These are phyloP conservation scores for Diaporthe velutina DNA, from an alignment of 2,329 filamentous ascomycete species.

Conservation along the genomic window DNA sequence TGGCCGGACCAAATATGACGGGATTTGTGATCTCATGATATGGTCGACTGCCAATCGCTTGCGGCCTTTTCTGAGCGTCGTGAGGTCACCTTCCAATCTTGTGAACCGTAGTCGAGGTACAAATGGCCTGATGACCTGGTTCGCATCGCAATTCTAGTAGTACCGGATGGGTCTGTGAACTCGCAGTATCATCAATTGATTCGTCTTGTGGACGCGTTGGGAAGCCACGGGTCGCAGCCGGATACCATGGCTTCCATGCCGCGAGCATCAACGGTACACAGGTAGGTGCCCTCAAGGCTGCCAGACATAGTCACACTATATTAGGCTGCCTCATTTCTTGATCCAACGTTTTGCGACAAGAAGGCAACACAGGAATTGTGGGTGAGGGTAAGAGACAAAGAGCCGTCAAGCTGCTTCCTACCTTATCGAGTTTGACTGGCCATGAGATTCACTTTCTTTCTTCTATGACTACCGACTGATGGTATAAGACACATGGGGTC, in stretches of 20 bases:
- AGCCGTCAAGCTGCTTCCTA: not conserved
- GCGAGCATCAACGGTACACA: not conserved
- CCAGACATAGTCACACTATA: not conserved
- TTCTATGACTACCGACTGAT: too few relatives aligned
- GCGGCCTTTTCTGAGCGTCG: not conserved
- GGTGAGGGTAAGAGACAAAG: not conserved
- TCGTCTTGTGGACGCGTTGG: too few relatives aligned
- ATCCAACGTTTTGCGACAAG: not conserved
- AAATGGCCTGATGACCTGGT: not conserved
- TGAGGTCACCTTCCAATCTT: not conserved
- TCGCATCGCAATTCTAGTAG: not conserved
- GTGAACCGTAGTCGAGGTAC: not conserved
- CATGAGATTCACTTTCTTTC: too few relatives aligned
- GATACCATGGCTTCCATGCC: not conserved
- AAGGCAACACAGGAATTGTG: not conserved
- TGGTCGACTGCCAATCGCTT: not conserved
- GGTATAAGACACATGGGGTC: not conserved
- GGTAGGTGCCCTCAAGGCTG: not conserved
- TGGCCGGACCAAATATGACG: not conserved
- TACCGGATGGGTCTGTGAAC: not conserved
- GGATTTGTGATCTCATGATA: not conserved
- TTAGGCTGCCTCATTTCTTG: too few relatives aligned
- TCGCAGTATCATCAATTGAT: not conserved
- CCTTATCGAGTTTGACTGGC: too few relatives aligned
- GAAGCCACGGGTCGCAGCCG: not conserved